Base-by-base conservation (phyloP, 2,329 filamentous ascomycete genomes). In the Alternaria infectoria region DNA sequence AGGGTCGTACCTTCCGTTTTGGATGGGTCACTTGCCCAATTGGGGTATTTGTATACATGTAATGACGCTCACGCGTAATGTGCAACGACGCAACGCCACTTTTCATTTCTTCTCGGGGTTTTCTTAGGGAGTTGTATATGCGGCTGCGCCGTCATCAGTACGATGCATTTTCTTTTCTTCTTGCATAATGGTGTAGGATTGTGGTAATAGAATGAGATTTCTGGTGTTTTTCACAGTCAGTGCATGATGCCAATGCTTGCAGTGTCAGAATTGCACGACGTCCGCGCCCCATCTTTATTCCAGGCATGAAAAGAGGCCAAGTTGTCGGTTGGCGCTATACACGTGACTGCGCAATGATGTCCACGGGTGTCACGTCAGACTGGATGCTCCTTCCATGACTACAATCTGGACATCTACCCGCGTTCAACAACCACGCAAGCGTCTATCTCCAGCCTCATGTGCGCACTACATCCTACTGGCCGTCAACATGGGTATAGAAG, bases 21-120 rank as follows among this genome's bases (percentile, higher is more conserved):
- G 12, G 26, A 21, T 62, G 23, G 7, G 23, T 19, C 12, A 30
- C 8, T 32, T 13, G 55, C 52, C 13, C 12, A 3, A 26, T 15
- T 30, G 40, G 32, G 51, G 10, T 21, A 43, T 55, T 3, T 55
- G 23, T 61, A 50, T 57, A 52, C 46, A 40, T 54, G 23, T 36
- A 64, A 63, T 58, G 62, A 70, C 43, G 54, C 54, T 65, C 62
- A 71, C 64, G 68, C 67, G 58, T 70, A 65, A 70, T 66, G 66
- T 60, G 61, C 57, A 44, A 66, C 44, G 65, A 66, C 17, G 21
- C 13, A 45, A 52, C 50, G 44, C 26, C 50, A 32, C 32, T 36
- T 47, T 45, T 49, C 36, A 2, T 59, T 45, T 54, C 26, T n/a
- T 47, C 44, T 32, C 17, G 36, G 13, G 28, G 19, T 12, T 17